Base-by-base conservation (phyloP, 2,329 filamentous ascomycete genomes). In the Aspergillus nomiae region DNA sequence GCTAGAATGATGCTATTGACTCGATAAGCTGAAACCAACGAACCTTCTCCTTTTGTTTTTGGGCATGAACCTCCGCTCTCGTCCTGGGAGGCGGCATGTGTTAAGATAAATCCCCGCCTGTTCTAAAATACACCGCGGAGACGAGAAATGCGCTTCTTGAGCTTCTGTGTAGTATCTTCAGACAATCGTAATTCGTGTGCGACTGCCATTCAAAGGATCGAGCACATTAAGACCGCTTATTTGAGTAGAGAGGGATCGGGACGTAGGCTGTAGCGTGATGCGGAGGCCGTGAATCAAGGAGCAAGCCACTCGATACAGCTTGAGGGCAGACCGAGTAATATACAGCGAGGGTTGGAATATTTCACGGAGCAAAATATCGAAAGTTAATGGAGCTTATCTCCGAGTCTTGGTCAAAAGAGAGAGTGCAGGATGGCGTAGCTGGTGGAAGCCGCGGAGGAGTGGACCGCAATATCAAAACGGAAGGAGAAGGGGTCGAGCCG, bases 41-140 rank as follows among this genome's bases (percentile, higher is more conserved):
- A 60, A 86, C 84, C 83, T 86, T 87, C 79, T 84, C 84, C 79
- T 86, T 84, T 74, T 85, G 83, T 74, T 82, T 84, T 75, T 87
- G 84, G 73, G 83, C 77, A 79, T 86, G 85, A 77, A 84, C 83
- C 80, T 84, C 83, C 72, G 82, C 73, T 76, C 74, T 77, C 61
- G 76, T 77, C 73, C 75, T 77, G 68, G 71, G 70, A 66, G 74
- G 73, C 76, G 78, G 78, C 78, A 80, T 80, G 77, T 79, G 78
- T 78, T 63, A 73, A 69, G 69, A 70, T 69, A 61, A 61, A 69
- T 66, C 65, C 69, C 71, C 70, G 70, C 61, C 62, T 63, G 60
- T 65, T 64, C 63, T 69, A 63, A 62, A 62, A 63, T 66, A 61
- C 62, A 61, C 65, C 63, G 60, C 67, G 67, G 70, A 71, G 69